These are phyloP conservation scores for Curvularia hawaiiensis DNA, from an alignment of 2,329 filamentous ascomycete genomes.

Conservation along the genomic window DNA sequence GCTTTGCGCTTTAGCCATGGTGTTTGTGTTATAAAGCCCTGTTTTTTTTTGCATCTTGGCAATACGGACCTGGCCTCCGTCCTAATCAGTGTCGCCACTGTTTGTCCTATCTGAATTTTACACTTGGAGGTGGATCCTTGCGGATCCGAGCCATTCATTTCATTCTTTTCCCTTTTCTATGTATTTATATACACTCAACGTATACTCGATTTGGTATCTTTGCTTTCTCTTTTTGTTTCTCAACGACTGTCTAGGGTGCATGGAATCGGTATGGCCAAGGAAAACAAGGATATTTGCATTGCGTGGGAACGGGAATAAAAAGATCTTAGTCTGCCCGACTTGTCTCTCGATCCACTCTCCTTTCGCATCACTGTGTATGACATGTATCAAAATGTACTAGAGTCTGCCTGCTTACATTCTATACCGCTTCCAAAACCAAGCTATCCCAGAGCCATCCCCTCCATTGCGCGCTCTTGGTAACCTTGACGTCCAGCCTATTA, in stretches of 20 bases:
- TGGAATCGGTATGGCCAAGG: constrained; percentile 12
- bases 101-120: constrained; percentile 1
- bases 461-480: constrained; percentile 46
- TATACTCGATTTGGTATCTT: constrained; percentile 5
- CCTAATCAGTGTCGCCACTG: constrained; percentile 4
- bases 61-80: constrained; percentile 8
- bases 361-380: neutral
- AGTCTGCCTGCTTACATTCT: neutral
- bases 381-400: neutral
- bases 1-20: constrained; percentile 9
- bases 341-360: neutral
- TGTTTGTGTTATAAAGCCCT: constrained; percentile 12
- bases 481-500: constrained; percentile 48
- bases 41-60: neutral
- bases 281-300: constrained; percentile 7
- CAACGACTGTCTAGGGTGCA: constrained; percentile 10
- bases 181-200: constrained; percentile 13
- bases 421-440: constrained; percentile 46
- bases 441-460: constrained; percentile 53
- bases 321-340: neutral
- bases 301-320: neutral
- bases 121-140: constrained; percentile 10
- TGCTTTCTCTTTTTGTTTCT: constrained; percentile 2
- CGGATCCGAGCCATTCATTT: constrained; percentile 11
- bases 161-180: constrained; percentile 11